Evolutionary conservation across 2,329 filamentous ascomycete genomes (phyloP).

Genomic region (Plectosphaerella sp.): DNA sequence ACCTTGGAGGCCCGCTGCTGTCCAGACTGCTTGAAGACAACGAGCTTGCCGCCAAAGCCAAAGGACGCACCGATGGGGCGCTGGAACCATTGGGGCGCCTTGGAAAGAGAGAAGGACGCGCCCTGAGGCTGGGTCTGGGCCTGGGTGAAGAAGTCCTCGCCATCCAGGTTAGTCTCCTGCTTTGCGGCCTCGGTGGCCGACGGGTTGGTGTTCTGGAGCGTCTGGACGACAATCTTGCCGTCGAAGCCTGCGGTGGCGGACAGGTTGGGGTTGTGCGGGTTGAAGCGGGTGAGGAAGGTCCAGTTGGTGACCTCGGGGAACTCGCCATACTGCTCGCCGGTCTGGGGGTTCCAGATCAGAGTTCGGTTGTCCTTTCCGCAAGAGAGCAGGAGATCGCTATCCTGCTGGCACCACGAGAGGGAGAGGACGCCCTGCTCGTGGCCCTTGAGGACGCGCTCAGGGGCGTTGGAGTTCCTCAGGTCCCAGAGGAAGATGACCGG

Average conservation of each 20-base stretch:
- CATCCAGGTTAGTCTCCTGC: constrained; percentile 71
- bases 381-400: constrained; percentile 82
- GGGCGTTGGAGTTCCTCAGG: constrained; percentile 90
- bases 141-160: constrained; percentile 94
- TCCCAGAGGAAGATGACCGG: constrained; percentile 93
- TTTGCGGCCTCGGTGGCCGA: constrained; percentile 63
- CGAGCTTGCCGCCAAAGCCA: constrained; percentile 90
- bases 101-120: constrained; percentile 79
- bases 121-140: constrained; percentile 89
- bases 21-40: constrained; percentile 64
- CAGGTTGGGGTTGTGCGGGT: constrained; percentile 86
- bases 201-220: constrained; percentile 87
- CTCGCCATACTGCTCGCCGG: constrained; percentile 81
- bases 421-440: constrained; percentile 93
- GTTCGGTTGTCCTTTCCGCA: constrained; percentile 96
- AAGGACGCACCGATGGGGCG: constrained; percentile 83
- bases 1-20: constrained; percentile 71
- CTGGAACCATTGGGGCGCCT: constrained; percentile 87
- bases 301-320: constrained; percentile 98
- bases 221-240: constrained; percentile 91
- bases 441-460: constrained; percentile 82
- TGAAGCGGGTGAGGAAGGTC: constrained; percentile 94
- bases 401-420: constrained; percentile 91
- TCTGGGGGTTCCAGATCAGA: constrained; percentile 93
- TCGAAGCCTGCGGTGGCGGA: constrained; percentile 96